Percentiles rank a stretch among this genome's conserved stretches.
Conservation (phyloP, 1,139 yeast genomes). For the Candida smagusa region DNA sequence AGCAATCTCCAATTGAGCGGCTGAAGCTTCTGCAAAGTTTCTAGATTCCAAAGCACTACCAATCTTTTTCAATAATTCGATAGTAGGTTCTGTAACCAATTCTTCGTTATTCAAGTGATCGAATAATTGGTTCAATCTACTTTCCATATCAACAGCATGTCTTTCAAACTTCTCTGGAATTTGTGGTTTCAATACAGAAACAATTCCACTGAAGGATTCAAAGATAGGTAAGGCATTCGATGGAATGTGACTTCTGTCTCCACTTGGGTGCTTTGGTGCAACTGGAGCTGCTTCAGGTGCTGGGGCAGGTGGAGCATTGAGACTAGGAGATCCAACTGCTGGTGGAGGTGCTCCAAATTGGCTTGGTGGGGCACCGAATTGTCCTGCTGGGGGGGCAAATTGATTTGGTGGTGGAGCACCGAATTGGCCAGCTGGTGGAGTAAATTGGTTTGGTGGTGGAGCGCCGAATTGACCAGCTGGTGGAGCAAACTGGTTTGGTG, state of each 20-base stretch:
- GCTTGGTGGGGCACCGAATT: constrained; percentile 9
- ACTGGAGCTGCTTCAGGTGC: constrained; percentile 15
- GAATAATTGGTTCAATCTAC: constrained; percentile 72
- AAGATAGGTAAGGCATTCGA: constrained; percentile 56
- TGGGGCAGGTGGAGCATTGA: constrained; percentile 7
- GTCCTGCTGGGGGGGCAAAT: neutral
- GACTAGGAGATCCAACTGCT: constrained; percentile 4
- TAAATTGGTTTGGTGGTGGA: constrained; percentile 11
- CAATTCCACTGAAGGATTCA: constrained; percentile 49
- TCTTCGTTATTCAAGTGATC: constrained; percentile 80
- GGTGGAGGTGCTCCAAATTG: constrained; percentile 3
- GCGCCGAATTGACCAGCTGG: constrained; percentile 5
- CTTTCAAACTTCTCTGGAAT: constrained; percentile 73
- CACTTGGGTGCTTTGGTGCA: constrained; percentile 53
- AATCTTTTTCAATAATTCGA: constrained; percentile 51
- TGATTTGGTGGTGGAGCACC: neutral
- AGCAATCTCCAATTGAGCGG: constrained; percentile 57
- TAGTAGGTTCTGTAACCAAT: constrained; percentile 54
- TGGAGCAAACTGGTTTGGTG: constrained; percentile 4
- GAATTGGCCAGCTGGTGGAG: constrained; percentile 4
- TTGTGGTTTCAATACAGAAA: constrained; percentile 64
- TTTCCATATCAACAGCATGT: constrained; percentile 79
- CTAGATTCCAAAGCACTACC: constrained; percentile 48
- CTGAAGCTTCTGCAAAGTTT: constrained; percentile 60
- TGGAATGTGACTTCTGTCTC: constrained; percentile 72